Evolutionary conservation across 202 grass and related monocot species (phyloP).

Genomic region (Setaria italica): DNA sequence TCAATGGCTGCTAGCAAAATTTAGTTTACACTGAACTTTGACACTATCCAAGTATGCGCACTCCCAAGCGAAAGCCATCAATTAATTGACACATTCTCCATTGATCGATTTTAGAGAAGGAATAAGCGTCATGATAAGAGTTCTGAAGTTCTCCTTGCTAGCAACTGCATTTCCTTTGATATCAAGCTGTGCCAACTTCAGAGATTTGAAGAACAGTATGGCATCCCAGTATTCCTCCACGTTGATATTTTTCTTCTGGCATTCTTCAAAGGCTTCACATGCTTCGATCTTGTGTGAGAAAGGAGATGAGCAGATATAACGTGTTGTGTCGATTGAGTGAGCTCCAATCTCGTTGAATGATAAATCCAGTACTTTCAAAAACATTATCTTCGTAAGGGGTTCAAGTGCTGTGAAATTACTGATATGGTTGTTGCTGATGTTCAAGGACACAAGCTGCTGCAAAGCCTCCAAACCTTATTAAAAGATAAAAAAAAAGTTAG

Average conservation of each 20-base stretch:
- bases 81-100: constrained; percentile 47
- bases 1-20: constrained; percentile 33
- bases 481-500: constrained; percentile 34
- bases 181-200: constrained; percentile 65
- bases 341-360: constrained; percentile 83
- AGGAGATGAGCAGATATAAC: constrained; percentile 76
- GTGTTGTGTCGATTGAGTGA: constrained; percentile 67
- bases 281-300: constrained; percentile 69
- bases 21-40: constrained; percentile 11
- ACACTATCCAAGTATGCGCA: constrained; percentile 15
- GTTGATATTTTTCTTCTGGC: constrained; percentile 42
- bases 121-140: constrained; percentile 46
- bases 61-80: constrained; percentile 1
- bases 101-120: constrained; percentile 77
- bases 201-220: constrained; percentile 68
- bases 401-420: constrained; percentile 79
- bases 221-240: constrained; percentile 70
- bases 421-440: constrained; percentile 79
- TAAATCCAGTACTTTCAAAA: constrained; percentile 77
- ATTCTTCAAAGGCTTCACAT: constrained; percentile 57
- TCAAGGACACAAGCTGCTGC: constrained; percentile 85
- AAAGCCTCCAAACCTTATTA: constrained; percentile 81
- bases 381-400: constrained; percentile 64
- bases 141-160: constrained; percentile 56
- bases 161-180: constrained; percentile 71